phyloP scores from a whole-genome alignment of 2,329 filamentous ascomycete species.

The Ascochyta fabae region DNA sequence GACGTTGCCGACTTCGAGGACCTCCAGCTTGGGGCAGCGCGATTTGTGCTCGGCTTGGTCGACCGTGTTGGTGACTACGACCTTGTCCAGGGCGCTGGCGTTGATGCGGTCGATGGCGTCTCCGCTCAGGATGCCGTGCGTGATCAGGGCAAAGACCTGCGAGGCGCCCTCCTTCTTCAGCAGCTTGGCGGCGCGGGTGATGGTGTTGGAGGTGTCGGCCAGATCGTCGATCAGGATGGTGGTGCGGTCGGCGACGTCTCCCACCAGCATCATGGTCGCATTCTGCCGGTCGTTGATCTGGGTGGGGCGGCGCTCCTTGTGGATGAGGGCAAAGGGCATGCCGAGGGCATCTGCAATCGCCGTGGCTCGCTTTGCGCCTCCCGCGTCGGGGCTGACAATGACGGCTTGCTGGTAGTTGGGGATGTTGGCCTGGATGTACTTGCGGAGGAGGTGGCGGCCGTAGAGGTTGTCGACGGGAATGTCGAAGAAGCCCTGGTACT shows the following conservation, averaged over 20 bases:
- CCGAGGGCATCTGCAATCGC: constrained; percentile 91
- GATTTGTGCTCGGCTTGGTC: constrained; percentile 82
- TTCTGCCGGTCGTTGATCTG: constrained; percentile 83
- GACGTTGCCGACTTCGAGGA: constrained; percentile 84
- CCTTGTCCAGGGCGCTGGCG: constrained; percentile 88
- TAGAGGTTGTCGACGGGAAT: constrained; percentile 98
- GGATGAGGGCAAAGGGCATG: constrained; percentile 96
- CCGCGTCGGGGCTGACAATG: constrained; percentile 94
- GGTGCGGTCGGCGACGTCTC: constrained; percentile 78
- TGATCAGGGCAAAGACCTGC: constrained; percentile 88
- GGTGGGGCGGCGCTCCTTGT: constrained; percentile 94
- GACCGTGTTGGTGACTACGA: constrained; percentile 94
- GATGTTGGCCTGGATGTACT: constrained; percentile 78
- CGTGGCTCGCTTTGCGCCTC: constrained; percentile 94
- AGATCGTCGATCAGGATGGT: constrained; percentile 95
- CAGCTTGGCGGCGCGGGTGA: constrained; percentile 94
- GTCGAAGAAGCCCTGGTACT: constrained; percentile 99
- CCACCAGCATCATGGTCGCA: constrained; percentile 92
- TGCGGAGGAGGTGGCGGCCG: constrained; percentile 74
- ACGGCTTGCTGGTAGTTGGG: constrained; percentile 85
- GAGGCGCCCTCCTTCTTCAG: constrained; percentile 92
- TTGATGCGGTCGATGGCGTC: constrained; percentile 96
- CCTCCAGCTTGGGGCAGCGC: constrained; percentile 85
- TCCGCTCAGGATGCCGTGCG: constrained; percentile 92
- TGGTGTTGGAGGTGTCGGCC: constrained; percentile 95